Conservation (phyloP, 2,329 filamentous ascomycete genomes). For the Hymenoscyphus linearis region DNA sequence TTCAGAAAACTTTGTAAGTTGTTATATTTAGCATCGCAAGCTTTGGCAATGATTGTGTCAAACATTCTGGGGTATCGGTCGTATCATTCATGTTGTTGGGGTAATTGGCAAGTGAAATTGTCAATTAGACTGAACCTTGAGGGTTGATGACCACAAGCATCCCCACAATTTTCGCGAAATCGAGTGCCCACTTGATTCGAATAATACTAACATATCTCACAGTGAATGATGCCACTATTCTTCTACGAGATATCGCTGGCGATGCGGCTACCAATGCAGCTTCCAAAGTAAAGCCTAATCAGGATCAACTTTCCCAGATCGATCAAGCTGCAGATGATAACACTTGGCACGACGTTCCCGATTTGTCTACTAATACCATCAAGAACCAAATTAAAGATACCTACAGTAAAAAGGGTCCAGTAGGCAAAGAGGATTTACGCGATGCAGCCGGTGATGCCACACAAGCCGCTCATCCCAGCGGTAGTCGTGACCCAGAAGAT, state of each 20-base stretch:
- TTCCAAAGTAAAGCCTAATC: conserved; percentile 65
- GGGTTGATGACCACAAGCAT: no score
- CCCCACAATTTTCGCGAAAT: no score
- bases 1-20: conserved; percentile 31
- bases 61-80: neutral
- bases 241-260: conserved; percentile 85
- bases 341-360: conserved; percentile 84
- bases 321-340: conserved; percentile 85
- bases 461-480: conserved; percentile 50
- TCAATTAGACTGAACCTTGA: neutral
- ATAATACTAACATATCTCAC: conserved; percentile 17
- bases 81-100: neutral
- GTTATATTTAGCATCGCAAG: neutral
- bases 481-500: conserved; percentile 48
- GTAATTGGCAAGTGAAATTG: neutral
- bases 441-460: conserved; percentile 54
- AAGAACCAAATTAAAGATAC: conserved; percentile 60
- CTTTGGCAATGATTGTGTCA: neutral
- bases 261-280: conserved; percentile 82
- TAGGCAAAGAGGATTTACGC: conserved; percentile 51
- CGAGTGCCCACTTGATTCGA: neutral
- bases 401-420: conserved; percentile 49
- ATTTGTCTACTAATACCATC: conserved; percentile 64
- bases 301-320: conserved; percentile 71
- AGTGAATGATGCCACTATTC: conserved; percentile 72